Percentiles rank a stretch among this genome's conserved stretches.
phyloP scores from a whole-genome alignment of 2,329 filamentous ascomycete species.

The Fusarium odoratissimum region DNA sequence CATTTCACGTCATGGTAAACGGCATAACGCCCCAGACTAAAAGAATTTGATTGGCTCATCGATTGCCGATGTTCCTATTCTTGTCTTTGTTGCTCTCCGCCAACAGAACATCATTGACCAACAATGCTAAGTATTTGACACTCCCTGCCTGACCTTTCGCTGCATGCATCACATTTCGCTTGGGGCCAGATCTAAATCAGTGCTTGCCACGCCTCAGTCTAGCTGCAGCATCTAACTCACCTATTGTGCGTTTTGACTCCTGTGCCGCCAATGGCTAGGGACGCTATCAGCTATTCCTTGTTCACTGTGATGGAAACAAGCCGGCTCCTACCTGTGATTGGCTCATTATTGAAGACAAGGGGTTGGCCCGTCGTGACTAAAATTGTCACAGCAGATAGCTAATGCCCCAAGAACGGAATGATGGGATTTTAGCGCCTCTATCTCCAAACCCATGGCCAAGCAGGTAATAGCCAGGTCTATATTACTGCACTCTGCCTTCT shows the following conservation, averaged over 20 bases:
- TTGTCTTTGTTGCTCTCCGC: slow-evolving; percentile 7
- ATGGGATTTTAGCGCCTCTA: slow-evolving; percentile 38
- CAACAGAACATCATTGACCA: neutral
- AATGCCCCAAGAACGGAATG: slow-evolving; percentile 26
- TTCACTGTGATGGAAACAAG: slow-evolving; percentile 34
- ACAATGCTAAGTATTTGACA: slow-evolving; percentile 1
- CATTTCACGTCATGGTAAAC: slow-evolving; percentile 6
- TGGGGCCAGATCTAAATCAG: slow-evolving; percentile 7
- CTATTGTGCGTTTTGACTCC: slow-evolving; percentile 28
- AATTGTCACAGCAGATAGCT: slow-evolving; percentile 38
- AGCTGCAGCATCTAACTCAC: slow-evolving; percentile 16
- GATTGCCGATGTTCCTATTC: slow-evolving; percentile 23
- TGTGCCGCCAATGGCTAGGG: slow-evolving; percentile 10
- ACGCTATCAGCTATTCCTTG: slow-evolving; percentile 24
- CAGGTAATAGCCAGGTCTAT: slow-evolving; percentile 28
- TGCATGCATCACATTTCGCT: slow-evolving; percentile 2
- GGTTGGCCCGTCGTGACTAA: slow-evolving; percentile 35
- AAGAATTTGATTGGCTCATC: slow-evolving; percentile 1
- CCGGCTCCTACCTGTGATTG: slow-evolving; percentile 31
- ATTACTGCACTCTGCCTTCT: slow-evolving; percentile 31
- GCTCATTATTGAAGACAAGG: slow-evolving; percentile 22
- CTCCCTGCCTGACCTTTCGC: slow-evolving; percentile 1
- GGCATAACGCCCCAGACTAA: neutral
- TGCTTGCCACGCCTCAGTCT: slow-evolving; percentile 29
- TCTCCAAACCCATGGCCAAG: slow-evolving; percentile 20